Conservation (phyloP, 2,329 filamentous ascomycete genomes). For the Ceratocystis cubensis region DNA sequence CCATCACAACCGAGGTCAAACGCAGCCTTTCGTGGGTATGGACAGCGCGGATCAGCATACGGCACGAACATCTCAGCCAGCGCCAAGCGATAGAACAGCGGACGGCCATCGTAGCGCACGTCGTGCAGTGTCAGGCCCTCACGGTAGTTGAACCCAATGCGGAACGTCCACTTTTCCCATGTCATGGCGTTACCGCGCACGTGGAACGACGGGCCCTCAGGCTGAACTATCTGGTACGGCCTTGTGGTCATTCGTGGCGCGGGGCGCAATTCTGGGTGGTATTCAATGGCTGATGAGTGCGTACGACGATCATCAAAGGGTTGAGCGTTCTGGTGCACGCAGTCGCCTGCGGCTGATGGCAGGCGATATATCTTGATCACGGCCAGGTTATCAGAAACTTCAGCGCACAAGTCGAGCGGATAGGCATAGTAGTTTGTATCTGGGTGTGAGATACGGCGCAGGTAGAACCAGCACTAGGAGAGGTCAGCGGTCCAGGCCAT, state of each 20-base stretch:
- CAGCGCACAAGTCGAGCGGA: constrained; percentile 41
- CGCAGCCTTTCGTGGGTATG: constrained; percentile 54
- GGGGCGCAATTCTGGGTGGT: constrained; percentile 27
- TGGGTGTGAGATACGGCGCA: constrained; percentile 29
- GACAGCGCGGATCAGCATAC: constrained; percentile 51
- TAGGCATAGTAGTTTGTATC: constrained; percentile 48
- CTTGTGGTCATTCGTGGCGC: constrained; percentile 27
- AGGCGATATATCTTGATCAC: constrained; percentile 40
- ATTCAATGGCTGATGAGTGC: constrained; percentile 23
- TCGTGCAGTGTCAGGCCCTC: constrained; percentile 60
- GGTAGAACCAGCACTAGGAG: constrained; percentile 31
- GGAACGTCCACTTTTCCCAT: constrained; percentile 57
- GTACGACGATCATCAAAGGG: constrained; percentile 11
- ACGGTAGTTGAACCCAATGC: constrained; percentile 55
- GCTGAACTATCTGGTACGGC: constrained; percentile 31
- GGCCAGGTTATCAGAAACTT: constrained; percentile 37
- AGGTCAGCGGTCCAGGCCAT: neutral
- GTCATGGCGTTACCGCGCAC: constrained; percentile 35
- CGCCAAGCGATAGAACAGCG: constrained; percentile 54
- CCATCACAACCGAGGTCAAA: constrained; percentile 60
- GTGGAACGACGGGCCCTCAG: constrained; percentile 30
- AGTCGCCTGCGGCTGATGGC: constrained; percentile 31
- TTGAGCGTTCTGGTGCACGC: constrained; percentile 34
- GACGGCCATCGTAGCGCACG: constrained; percentile 51
- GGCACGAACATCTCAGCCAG: constrained; percentile 60